phyloP scores from a whole-genome alignment of 768 basidiomycete genomes.

The Pulveroboletus sp. region DNA sequence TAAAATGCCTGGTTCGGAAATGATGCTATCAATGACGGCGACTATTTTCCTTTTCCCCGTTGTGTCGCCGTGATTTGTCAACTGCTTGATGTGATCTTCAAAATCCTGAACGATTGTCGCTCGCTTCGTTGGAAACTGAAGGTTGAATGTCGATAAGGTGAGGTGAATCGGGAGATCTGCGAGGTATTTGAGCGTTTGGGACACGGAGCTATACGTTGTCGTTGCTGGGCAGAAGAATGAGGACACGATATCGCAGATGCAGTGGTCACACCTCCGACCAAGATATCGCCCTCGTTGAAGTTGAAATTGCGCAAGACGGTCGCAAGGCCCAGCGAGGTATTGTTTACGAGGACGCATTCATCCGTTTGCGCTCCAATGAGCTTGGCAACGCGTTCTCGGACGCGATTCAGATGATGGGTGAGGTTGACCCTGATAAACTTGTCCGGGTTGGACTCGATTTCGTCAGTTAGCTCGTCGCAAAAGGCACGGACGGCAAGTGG shows the following conservation, averaged over 20 bases:
- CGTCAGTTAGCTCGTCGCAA: slow-evolving; percentile 38
- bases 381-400: slow-evolving; percentile 46
- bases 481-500: slow-evolving; percentile 50
- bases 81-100: slow-evolving; percentile 33
- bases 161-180: slow-evolving; percentile 57
- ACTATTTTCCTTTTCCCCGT: slow-evolving; percentile 47
- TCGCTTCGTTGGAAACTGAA: slow-evolving; percentile 58
- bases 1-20: slow-evolving; percentile 55
- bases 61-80: slow-evolving; percentile 22
- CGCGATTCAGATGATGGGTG: slow-evolving; percentile 34
- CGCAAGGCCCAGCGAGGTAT: slow-evolving; percentile 42
- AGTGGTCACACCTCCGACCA: slow-evolving; percentile 42
- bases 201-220: slow-evolving; percentile 57
- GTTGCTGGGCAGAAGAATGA: slow-evolving; percentile 36
- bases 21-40: slow-evolving; percentile 68
- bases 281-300: slow-evolving; percentile 51
- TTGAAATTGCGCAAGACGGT: slow-evolving; percentile 65
- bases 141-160: slow-evolving; percentile 42
- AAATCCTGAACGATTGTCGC: slow-evolving; percentile 53
- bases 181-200: slow-evolving; percentile 50
- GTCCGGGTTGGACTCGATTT: slow-evolving; percentile 56
- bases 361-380: slow-evolving; percentile 51
- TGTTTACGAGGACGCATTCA: slow-evolving; percentile 51
- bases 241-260: background rate
- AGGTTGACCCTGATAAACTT: slow-evolving; percentile 45